Conservation (phyloP, 1,284 basidiomycete species). For the Ganoderma lucidum region DNA sequence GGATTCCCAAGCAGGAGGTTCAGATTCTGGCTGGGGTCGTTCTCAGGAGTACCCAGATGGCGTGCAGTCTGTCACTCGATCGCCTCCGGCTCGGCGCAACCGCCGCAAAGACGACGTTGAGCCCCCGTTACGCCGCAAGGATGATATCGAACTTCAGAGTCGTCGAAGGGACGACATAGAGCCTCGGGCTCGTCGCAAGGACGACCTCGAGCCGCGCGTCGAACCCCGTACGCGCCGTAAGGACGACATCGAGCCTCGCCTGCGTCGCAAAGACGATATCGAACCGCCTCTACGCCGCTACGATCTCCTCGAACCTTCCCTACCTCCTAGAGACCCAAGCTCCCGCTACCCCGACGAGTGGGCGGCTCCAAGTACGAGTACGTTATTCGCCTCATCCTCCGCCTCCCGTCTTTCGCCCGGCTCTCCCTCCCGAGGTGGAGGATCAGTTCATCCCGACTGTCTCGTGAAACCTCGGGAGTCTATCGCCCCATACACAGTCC, state of each 20-base stretch:
- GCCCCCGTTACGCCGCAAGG: conserved; percentile 25
- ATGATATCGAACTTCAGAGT: conserved; percentile 22
- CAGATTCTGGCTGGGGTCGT: conserved; percentile 30
- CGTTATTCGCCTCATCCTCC: conserved; percentile 76
- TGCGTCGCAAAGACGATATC: conserved; percentile 2
- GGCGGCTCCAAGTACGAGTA: conserved; percentile 59
- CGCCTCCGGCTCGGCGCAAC: conserved; percentile 26
- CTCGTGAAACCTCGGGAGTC: conserved; percentile 61
- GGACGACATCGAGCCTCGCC: conserved; percentile 18
- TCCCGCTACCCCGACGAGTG: conserved; percentile 21
- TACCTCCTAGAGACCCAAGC: conserved; percentile 1
- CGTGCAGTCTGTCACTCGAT: conserved; percentile 30
- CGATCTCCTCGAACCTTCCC: conserved; percentile 24
- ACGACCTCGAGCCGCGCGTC: conserved; percentile 20
- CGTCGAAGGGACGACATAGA: conserved; percentile 27
- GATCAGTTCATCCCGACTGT: conserved; percentile 51
- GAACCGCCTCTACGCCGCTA: conserved; percentile 7
- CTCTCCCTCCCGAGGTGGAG: conserved; percentile 59
- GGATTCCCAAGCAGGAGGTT: conserved; percentile 20
- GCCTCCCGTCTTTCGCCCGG: conserved; percentile 50
- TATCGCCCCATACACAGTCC: conserved; percentile 50
- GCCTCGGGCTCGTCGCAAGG: conserved; percentile 21
- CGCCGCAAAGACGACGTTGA: conserved; percentile 29
- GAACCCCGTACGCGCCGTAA: conserved; percentile 19
- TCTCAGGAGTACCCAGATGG: conserved; percentile 31